Evolutionary conservation across 805 yeast genomes (phyloP), one percentile per base, ranked within the genome.

Genomic region (Pichia cephalocereana): DNA sequence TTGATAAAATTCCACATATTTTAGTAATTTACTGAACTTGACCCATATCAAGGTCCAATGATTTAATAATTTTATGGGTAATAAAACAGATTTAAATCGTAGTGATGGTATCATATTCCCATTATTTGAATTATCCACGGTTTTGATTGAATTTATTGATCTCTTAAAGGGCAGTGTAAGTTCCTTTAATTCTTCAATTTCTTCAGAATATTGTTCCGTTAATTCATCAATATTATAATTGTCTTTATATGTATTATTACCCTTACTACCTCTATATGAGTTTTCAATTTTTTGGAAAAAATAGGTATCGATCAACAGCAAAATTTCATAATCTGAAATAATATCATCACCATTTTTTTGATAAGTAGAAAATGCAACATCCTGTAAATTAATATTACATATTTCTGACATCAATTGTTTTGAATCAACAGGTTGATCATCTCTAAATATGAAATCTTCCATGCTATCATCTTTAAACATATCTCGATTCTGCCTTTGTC

Each of bases 1-100:
- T 43, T 62, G 66, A 40, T 47, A 48, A 14, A 60, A 49, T 38
- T 54, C 49, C 5, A 56, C 54, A 31, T 41, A 56, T 39, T 53
- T 46, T 15, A 17, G 41, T 40, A 49, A 37, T 39, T 48, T 47
- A n/a, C 45, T 46, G 31, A 61, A 55, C 39, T 58, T 54, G 11
- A 61, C 46, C 66, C 66, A 62, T 3, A 62, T 42, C 23, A 59
- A 45, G 2, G 63, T 49, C 65, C 65, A 62, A 18, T 45, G 38
- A n/a, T 52, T 40, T 6, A 52, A 45, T 19, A 54, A 40, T 37
- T 56, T 56, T 3, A 59, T 43, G 0, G 59, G 61, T n/a, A 61
- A 44, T 2, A 62, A 10, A 12, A 62, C 12, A 17, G 54, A 57
- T 30, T 46, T 46, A 26, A 48, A 47, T 43, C 64, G 45, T 18